Percentiles rank a stretch among this genome's conserved stretches.
phyloP scores from a whole-genome alignment of 2,329 filamentous ascomycete genomes.

The Aspergillus luchuensis region DNA sequence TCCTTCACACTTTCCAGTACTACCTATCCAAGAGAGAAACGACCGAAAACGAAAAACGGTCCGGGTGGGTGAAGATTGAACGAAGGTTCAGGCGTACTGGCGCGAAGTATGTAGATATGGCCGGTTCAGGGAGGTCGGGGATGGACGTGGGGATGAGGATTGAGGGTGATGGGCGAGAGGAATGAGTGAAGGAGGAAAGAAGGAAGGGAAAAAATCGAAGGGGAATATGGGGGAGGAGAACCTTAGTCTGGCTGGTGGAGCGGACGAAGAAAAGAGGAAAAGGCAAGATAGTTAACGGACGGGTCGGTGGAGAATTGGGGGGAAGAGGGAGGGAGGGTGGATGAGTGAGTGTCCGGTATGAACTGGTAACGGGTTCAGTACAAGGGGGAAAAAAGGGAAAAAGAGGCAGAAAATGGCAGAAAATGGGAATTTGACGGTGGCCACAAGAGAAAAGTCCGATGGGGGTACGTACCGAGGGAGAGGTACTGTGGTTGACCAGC shows the following conservation, averaged over 20 bases:
- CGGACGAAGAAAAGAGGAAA: constrained; percentile 25
- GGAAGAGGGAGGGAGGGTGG: constrained; percentile 13
- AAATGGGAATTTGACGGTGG: constrained; percentile 24
- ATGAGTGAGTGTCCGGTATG: constrained; percentile 14
- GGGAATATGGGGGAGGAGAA: constrained; percentile 29
- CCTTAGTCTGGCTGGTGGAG: constrained; percentile 25
- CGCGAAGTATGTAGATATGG: constrained; percentile 15
- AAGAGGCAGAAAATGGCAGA: constrained; percentile 15
- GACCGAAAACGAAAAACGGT: constrained; percentile 25
- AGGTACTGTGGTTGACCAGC: constrained; percentile 22
- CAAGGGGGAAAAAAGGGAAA: constrained; percentile 26
- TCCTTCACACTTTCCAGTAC: constrained; percentile 7
- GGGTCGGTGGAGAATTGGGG: constrained; percentile 27
- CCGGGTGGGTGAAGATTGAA: constrained; percentile 13
- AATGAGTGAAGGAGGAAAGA: constrained; percentile 19
- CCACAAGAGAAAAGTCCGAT: constrained; percentile 24
- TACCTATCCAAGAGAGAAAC: constrained; percentile 3
- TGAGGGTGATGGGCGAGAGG: constrained; percentile 23
- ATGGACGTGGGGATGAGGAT: constrained; percentile 22
- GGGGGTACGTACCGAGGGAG: constrained; percentile 27
- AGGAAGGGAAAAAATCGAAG: constrained; percentile 22
- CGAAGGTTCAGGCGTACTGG: background rate
- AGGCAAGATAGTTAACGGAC: constrained; percentile 25
- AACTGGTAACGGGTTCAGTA: constrained; percentile 23
- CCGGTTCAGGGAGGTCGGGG: constrained; percentile 22